Base-by-base conservation (phyloP, 768 basidiomycete species). In the Solioccasus polychromus region DNA sequence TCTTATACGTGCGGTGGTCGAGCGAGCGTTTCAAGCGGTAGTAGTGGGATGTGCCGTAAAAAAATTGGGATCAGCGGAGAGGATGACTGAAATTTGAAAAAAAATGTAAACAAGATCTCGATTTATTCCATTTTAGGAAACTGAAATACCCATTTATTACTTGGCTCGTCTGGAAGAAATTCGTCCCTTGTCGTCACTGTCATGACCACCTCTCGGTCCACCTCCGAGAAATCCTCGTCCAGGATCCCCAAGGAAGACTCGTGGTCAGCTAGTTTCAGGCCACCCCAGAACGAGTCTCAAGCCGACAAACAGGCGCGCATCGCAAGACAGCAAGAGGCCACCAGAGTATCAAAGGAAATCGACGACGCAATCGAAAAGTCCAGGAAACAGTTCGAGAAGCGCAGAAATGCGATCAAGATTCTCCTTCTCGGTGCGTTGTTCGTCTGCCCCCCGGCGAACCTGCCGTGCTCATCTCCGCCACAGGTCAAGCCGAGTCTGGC, bases 401-500 rank as follows among this genome's bases (percentile, higher is more conserved):
- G 62, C n/a, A 64, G 64, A 29, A 50, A 42, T 30, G 64, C 62
- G 5, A 41, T 64, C 53, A 64, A 64, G 23, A 34, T 64, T 3
- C 51, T 64, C 41, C 51, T 64, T 9, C 62, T 66, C 31, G 64
- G 62, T 59, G 1, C 24, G 44, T 20, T 12, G 14, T 0, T 20
- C 5, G 17, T 18, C 5, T 5, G 2, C 6, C 3, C 15, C 1
- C 18, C n/a, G n/a, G n/a, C n/a, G n/a, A 0, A 5, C 2, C 0
- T 8, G 2, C 3, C 0, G 11, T 8, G 1, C 47, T 42, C 11
- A 48, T 20, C 14, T 3, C n/a, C 12, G 7, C n/a, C n/a, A 5
- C 44, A 63, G 61, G 61, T 4, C 62, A 63, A 22, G 61, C 64
- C 2, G 64, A 63, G 58, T 63, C 62, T 1, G 62, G 62, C 18